Evolutionary conservation across 129 eudicot genomes (phyloP).

Genomic region (Lactuca saligna): DNA sequence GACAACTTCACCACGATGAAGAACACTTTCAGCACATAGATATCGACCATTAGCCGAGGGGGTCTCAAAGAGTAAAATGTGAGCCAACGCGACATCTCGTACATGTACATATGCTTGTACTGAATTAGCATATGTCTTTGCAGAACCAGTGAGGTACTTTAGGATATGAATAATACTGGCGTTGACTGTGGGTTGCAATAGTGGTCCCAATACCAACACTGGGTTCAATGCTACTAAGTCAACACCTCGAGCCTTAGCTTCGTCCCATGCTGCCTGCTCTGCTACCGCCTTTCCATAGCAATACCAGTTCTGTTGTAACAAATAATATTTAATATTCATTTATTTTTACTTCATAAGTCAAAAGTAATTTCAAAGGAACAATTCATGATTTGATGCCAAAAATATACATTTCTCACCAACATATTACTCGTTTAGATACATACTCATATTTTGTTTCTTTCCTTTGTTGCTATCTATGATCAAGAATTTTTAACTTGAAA

Average conservation of each 20-base stretch:
- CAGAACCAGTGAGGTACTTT: conserved; percentile 84
- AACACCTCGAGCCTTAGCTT: conserved; percentile 78
- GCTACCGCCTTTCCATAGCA: conserved; percentile 99
- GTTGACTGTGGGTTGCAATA: conserved; percentile 76
- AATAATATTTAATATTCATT: neutral
- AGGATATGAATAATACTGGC: conserved; percentile 86
- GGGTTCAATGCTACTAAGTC: conserved; percentile 82
- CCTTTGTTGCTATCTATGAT: neutral
- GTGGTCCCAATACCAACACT: conserved; percentile 82
- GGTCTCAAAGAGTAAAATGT: conserved; percentile 72
- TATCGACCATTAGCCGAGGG: conserved; percentile 81
- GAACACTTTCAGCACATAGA: conserved; percentile 85
- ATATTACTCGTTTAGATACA: no score
- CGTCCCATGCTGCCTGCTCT: conserved; percentile 88
- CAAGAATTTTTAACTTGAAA: neutral
- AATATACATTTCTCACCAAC: neutral
- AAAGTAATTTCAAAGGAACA: conserved; percentile 1
- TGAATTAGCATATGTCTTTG: conserved; percentile 80
- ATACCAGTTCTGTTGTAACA: conserved; percentile 72
- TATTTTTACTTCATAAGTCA: neutral
- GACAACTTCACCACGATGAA: conserved; percentile 94
- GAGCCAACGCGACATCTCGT: conserved; percentile 86
- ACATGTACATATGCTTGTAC: conserved; percentile 93
- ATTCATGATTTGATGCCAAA: neutral
- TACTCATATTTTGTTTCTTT: no score